Percentiles rank a stretch among this genome's conserved stretches.
Conservation (phyloP, 202 grass and related monocot genomes). For the Panicum hallii region DNA sequence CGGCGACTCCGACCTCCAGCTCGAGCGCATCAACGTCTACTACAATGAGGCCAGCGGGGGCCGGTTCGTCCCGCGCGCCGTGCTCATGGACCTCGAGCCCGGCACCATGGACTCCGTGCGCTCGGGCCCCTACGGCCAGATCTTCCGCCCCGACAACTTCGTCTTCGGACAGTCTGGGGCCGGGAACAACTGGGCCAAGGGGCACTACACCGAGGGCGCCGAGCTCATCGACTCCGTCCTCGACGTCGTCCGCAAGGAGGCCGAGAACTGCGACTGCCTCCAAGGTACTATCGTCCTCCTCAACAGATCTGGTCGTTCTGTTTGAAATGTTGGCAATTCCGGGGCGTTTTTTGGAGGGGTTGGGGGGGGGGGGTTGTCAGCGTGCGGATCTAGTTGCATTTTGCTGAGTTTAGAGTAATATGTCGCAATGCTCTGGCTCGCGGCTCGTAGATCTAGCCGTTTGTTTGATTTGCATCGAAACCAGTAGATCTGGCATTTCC, state of each 20-base stretch:
- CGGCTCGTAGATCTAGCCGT: conserved; percentile 35
- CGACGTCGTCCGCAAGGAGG: conserved; percentile 71
- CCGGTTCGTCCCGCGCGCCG: conserved; percentile 55
- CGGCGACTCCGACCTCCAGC: conserved; percentile 60
- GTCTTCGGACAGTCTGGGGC: conserved; percentile 76
- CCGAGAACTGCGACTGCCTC: conserved; percentile 79
- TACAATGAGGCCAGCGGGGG: conserved; percentile 70
- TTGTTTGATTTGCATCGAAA: neutral
- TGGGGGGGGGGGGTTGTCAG: no score
- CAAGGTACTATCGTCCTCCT: conserved; percentile 51
- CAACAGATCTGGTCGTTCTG: conserved; percentile 18
- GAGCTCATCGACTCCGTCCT: conserved; percentile 69
- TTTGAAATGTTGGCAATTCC: neutral
- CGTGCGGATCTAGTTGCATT: conserved; percentile 9
- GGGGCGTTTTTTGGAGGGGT: no score
- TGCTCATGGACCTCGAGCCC: conserved; percentile 78
- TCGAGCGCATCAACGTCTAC: conserved; percentile 73
- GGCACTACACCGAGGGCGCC: conserved; percentile 71
- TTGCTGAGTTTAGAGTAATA: neutral
- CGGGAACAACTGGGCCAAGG: conserved; percentile 77
- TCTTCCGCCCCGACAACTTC: conserved; percentile 76
- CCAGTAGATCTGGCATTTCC: conserved; percentile 29
- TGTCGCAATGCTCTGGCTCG: neutral
- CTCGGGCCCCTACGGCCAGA: conserved; percentile 67
- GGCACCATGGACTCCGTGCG: conserved; percentile 68